Conservation (phyloP, 352 stramenopile species). For the Blastocystis sp. region DNA sequence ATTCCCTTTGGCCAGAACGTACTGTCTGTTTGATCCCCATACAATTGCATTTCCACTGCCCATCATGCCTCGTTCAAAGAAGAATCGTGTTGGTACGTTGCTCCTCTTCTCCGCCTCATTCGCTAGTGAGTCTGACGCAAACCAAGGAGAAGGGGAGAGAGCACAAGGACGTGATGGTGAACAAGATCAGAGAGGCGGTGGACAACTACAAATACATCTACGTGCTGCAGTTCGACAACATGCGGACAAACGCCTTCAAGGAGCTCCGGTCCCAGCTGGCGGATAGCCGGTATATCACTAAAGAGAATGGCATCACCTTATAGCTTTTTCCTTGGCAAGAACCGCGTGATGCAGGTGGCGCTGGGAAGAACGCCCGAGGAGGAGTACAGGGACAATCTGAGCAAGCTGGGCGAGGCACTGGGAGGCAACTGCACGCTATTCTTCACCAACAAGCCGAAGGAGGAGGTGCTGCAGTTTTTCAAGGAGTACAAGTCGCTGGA, state of each 20-base stretch:
- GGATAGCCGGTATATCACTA: conserved; percentile 78
- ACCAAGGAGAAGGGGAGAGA: conserved; percentile 84
- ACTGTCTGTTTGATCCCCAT: no score
- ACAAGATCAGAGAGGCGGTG: conserved; percentile 86
- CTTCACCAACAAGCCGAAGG: conserved; percentile 84
- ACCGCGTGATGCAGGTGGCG: conserved; percentile 95
- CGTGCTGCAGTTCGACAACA: conserved; percentile 94
- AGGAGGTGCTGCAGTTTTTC: conserved; percentile 78
- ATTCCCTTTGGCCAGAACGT: no score
- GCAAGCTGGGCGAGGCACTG: conserved; percentile 82
- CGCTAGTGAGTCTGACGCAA: not conserved
- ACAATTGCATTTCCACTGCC: no score
- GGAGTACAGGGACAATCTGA: conserved; percentile 92
- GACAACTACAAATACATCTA: conserved; percentile 88
- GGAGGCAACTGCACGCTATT: conserved; percentile 88
- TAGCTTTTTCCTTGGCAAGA: conserved; percentile 96
- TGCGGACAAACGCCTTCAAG: conserved; percentile 96
- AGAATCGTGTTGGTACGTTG: conserved; percentile 71
- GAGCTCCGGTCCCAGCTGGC: conserved; percentile 92
- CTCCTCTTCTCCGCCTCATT: conserved; percentile 74
- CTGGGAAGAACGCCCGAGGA: conserved; percentile 89
- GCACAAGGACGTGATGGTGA: conserved; percentile 89
- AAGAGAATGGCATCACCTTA: conserved; percentile 16
- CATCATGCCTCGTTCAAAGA: conserved; percentile 82
- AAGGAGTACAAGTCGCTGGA: conserved; percentile 55